Evolutionary conservation across 305 asterid species (phyloP), one percentile per base, ranked within the genome.

Genomic region (Solanum hybrid): DNA sequence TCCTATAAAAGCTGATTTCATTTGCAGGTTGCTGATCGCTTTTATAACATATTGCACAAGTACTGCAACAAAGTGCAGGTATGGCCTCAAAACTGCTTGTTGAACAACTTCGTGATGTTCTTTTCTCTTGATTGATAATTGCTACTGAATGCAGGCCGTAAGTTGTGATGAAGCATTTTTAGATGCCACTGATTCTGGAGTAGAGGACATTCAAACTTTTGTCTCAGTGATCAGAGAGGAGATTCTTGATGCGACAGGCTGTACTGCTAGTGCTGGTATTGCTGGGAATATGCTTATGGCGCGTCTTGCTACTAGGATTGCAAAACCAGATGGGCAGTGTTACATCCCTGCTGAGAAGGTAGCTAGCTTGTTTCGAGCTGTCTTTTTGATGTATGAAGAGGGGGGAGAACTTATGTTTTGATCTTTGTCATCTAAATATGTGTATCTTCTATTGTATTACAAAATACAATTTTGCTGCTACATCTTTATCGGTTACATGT

Each of bases 161-260:
- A 97, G 99, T 93, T 97, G 99, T 91, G 99, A 97, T 90, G 99
- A 97, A 93, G 99, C 99, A 89, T 96, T 97, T 94, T 87, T 97
- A 87, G 99, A 97, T 91, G 95, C 94, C 90, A 94, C 97, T 84
- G 98, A 94, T 79, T 93, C 94, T n/a, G 96, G 94, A 87, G 92
- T 92, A 90, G 95, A 91, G 89, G 98, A 96, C 91, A 97, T 96
- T 92, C 94, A 93, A 92, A 92, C 91, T 91, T 92, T 97, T 90
- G 98, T 98, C 90, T 93, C 96, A 80, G 77, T 91, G 80, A 94
- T 97, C 90, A 95, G 99, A 93, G 94, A 92, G 90, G 98, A 97
- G 91, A 94, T 97, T 89, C 89, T 91, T 73, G 94, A 93, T 79
- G 88, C 91, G 32, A 97, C 99, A 88, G 96, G 98, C 91, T 97